These are phyloP conservation scores for Rhododendron ovatum DNA, from an alignment of 148 eudicot species.

Conservation along the genomic window DNA sequence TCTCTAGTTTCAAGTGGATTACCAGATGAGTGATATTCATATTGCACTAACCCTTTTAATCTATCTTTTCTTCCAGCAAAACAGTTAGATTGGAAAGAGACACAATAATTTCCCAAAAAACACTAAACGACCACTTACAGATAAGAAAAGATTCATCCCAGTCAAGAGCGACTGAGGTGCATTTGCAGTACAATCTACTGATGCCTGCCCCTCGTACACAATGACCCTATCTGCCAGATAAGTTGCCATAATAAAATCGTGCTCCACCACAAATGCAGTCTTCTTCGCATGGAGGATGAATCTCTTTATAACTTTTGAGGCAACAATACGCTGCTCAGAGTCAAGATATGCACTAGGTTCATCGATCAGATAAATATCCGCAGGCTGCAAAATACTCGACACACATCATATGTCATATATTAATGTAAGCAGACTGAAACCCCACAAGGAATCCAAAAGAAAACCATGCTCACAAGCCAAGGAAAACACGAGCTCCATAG, in stretches of 20 bases:
- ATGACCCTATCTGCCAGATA: conserved; percentile 92
- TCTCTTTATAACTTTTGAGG: conserved; percentile 93
- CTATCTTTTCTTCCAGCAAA: neutral
- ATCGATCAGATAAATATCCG: conserved; percentile 90
- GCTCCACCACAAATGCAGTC: conserved; percentile 96
- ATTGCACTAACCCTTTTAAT: neutral
- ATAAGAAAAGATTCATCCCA: conserved; percentile 91
- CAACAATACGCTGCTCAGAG: conserved; percentile 97
- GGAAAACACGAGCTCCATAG: neutral
- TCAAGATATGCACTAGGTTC: conserved; percentile 98
- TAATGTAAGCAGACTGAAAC: neutral
- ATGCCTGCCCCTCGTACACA: conserved; percentile 81
- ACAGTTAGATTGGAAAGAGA: neutral
- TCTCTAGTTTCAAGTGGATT: neutral
- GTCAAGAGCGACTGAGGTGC: conserved; percentile 84
- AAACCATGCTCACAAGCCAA: conserved; percentile 1
- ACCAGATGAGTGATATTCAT: neutral
- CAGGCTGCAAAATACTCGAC: conserved; percentile 56
- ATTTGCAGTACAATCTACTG: conserved; percentile 84
- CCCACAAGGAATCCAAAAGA: neutral
- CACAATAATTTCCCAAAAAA: neutral
- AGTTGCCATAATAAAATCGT: conserved; percentile 95
- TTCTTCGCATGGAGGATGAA: conserved; percentile 92
- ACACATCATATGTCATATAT: conserved; percentile 5
- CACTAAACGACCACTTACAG: conserved; percentile 45